phyloP scores from a whole-genome alignment of 148 eudicot species.

The Hydrangea macrophylla region DNA sequence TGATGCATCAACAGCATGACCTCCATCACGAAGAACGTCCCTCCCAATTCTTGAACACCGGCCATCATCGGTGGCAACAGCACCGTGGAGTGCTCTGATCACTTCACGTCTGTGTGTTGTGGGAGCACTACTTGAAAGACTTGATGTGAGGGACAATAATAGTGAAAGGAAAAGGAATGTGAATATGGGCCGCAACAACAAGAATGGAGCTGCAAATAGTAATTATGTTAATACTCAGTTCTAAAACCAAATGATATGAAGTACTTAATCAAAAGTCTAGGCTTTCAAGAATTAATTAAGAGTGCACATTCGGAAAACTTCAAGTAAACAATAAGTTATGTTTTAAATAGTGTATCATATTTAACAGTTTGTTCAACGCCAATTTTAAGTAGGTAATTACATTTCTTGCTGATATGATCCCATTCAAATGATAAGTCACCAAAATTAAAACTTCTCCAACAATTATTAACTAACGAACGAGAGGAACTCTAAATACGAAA shows the following conservation, averaged over 20 bases:
- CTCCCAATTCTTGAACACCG: constrained; percentile 31
- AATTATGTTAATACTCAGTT: background rate
- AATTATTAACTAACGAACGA: too few species aligned
- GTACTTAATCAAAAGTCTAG: background rate
- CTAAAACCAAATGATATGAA: background rate
- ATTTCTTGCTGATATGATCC: too few species aligned
- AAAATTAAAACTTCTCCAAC: too few species aligned
- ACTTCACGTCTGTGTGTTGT: constrained; percentile 12
- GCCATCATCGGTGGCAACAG: constrained; percentile 34
- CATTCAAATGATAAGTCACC: too few species aligned
- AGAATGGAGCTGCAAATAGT: constrained; percentile 3
- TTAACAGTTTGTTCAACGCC: too few species aligned
- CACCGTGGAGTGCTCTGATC: constrained; percentile 16
- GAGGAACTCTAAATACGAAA: too few species aligned
- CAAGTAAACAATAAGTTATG: too few species aligned
- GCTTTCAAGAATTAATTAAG: too few species aligned
- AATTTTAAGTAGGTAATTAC: too few species aligned
- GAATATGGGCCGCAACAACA: constrained; percentile 4
- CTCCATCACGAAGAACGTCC: constrained; percentile 28
- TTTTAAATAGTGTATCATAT: too few species aligned
- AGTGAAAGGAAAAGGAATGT: constrained; percentile 2
- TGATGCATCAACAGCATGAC: constrained; percentile 36
- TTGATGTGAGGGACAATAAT: background rate
- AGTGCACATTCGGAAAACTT: too few species aligned
- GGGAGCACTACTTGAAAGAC: background rate